Percentiles rank a stretch among this genome's conserved stretches.
phyloP scores from a whole-genome alignment of 2,329 filamentous ascomycete genomes.

The Scytalidium lignicola region DNA sequence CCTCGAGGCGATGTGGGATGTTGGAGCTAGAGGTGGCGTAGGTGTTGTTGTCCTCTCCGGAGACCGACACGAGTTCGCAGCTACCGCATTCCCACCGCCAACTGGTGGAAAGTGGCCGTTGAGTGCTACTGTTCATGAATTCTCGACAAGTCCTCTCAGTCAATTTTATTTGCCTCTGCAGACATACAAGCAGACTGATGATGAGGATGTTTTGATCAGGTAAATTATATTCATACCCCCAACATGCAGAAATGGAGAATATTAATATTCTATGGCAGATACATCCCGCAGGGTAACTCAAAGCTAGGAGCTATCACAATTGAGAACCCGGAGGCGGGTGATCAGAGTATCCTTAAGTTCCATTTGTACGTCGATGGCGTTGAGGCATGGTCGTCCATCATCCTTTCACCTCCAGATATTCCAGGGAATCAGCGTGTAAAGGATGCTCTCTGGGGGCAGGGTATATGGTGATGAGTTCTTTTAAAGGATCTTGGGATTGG shows the following conservation, averaged over 20 bases:
- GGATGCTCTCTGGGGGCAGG: conserved; percentile 26
- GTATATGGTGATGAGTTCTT: neutral
- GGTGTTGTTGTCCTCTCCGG: conserved; percentile 83
- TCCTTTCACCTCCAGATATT: conserved; percentile 40
- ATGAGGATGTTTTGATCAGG: conserved; percentile 79
- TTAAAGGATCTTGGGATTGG: conserved; percentile 2
- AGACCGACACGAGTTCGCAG: conserved; percentile 95
- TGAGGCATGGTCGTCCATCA: conserved; percentile 66
- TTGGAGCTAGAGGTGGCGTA: conserved; percentile 61
- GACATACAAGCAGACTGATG: conserved; percentile 77
- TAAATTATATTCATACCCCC: conserved; percentile 40
- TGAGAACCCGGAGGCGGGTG: conserved; percentile 55
- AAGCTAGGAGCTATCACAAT: conserved; percentile 87
- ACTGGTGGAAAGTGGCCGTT: conserved; percentile 56
- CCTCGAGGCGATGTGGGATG: conserved; percentile 89
- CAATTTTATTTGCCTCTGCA: conserved; percentile 89
- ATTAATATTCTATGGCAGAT: conserved; percentile 40
- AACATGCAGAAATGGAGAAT: neutral
- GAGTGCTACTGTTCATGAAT: conserved; percentile 73
- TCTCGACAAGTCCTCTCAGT: conserved; percentile 83
- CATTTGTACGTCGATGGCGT: conserved; percentile 76
- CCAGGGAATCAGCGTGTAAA: conserved; percentile 20
- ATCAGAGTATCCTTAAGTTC: conserved; percentile 73
- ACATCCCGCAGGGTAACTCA: conserved; percentile 77
- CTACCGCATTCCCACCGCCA: conserved; percentile 70